Conservation (phyloP, 2,329 filamentous ascomycete species). For the Biscogniauxia sp. region DNA sequence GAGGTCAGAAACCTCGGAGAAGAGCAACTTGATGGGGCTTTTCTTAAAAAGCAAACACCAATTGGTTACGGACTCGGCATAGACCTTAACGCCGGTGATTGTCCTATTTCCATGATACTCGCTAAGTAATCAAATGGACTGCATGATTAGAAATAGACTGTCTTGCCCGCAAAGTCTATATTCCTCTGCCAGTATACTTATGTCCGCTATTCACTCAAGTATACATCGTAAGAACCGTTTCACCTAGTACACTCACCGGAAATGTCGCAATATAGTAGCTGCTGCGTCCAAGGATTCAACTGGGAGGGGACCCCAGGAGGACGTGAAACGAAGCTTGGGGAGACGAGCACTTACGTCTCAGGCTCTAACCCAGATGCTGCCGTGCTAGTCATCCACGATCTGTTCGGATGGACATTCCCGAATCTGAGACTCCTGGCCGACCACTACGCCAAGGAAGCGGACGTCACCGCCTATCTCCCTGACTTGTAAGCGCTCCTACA, state of each 20-base stretch:
- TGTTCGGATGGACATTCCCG: not conserved
- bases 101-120: no score
- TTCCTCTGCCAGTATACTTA: no score
- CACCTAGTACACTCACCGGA: not conserved
- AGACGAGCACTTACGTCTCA: not conserved
- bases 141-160: no score
- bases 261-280: not conserved
- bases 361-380: not conserved
- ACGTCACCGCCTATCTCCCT: not conserved
- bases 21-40: no score
- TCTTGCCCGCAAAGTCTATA: no score
- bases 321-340: not conserved
- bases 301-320: not conserved
- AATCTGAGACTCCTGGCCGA: not conserved
- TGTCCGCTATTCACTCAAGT: no score
- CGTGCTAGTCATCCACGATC: not conserved
- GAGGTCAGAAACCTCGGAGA: no score
- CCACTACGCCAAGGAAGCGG: not conserved
- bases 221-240: no score
- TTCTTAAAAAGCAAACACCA: no score
- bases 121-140: no score
- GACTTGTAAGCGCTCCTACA: not conserved
- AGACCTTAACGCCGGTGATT: no score
- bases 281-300: not conserved
- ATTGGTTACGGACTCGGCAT: no score